phyloP scores from a whole-genome alignment of 2,329 filamentous ascomycete genomes.

The Diaporthe citrichinensis region DNA sequence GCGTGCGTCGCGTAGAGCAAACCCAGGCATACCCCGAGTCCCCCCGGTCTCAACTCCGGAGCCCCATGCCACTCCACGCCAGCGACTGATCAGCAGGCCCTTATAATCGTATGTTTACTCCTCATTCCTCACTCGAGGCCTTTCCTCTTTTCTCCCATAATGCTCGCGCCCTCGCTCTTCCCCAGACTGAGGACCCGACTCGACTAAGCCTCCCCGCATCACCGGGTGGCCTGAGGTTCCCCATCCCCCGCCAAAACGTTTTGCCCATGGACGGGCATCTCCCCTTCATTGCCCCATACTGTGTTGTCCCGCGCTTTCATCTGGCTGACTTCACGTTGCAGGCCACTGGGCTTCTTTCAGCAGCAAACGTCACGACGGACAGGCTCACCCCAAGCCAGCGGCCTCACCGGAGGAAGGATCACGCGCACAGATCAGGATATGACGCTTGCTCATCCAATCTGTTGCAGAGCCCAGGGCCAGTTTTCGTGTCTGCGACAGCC shows the following conservation, averaged over 20 bases:
- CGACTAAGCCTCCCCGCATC: conserved; percentile 31
- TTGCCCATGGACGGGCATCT: not conserved
- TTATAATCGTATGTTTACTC: conserved; percentile 43
- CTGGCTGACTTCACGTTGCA: conserved; percentile 26
- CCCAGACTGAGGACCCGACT: conserved; percentile 32
- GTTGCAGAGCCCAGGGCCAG: conserved; percentile 1
- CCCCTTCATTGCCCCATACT: conserved; percentile 1
- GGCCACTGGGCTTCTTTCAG: conserved; percentile 25
- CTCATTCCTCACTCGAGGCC: conserved; percentile 31
- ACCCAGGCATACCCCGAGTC: conserved; percentile 27
- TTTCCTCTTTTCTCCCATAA: conserved; percentile 29
- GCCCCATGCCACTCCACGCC: conserved; percentile 38
- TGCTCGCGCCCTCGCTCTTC: conserved; percentile 33
- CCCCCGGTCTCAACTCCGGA: conserved; percentile 33
- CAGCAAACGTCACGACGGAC: conserved; percentile 31
- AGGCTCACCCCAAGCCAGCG: conserved; percentile 38
- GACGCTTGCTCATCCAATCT: conserved; percentile 31
- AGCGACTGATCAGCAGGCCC: conserved; percentile 38
- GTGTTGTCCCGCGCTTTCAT: not conserved
- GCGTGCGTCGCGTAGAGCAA: conserved; percentile 22
- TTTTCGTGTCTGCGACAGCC: conserved; percentile 8
- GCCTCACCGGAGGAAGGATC: conserved; percentile 14
- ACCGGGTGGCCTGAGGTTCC: conserved; percentile 20
- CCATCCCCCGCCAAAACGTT: conserved; percentile 24
- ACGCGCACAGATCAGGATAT: conserved; percentile 26